Percentiles rank a stretch among this genome's conserved stretches.
These are phyloP conservation scores for Jasminum sambac DNA, from an alignment of 257 asterid genomes.

Conservation along the genomic window DNA sequence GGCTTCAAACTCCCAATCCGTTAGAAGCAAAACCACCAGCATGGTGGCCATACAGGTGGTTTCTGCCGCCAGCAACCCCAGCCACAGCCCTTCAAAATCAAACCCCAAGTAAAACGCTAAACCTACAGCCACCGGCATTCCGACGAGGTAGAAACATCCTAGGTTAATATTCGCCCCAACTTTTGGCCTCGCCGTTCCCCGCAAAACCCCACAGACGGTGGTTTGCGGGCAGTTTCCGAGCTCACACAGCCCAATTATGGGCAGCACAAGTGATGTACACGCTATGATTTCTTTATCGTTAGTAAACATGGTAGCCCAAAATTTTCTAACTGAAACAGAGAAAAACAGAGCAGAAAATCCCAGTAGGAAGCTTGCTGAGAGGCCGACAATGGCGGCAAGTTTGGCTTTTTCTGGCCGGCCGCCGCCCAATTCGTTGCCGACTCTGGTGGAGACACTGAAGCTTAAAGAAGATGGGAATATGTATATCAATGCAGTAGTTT, in stretches of 20 bases:
- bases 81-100: slow-evolving; percentile 79
- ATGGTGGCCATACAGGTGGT: slow-evolving; percentile 67
- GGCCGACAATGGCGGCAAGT: slow-evolving; percentile 64
- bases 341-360: slow-evolving; percentile 59
- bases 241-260: slow-evolving; percentile 82
- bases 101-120: slow-evolving; percentile 52
- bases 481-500: slow-evolving; percentile 73
- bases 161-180: slow-evolving; percentile 77
- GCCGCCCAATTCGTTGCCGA: slow-evolving; percentile 73
- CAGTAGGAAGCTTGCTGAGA: slow-evolving; percentile 47
- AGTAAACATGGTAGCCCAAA: slow-evolving; percentile 78
- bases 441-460: slow-evolving; percentile 76
- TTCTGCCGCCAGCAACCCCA: slow-evolving; percentile 82
- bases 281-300: slow-evolving; percentile 58
- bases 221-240: slow-evolving; percentile 93
- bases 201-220: slow-evolving; percentile 79
- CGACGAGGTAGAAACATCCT: slow-evolving; percentile 74
- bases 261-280: slow-evolving; percentile 58
- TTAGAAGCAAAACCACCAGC: slow-evolving; percentile 53
- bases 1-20: slow-evolving; percentile 78
- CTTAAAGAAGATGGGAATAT: slow-evolving; percentile 76
- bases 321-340: slow-evolving; percentile 55
- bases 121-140: slow-evolving; percentile 75
- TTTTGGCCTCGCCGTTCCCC: slow-evolving; percentile 88
- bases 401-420: slow-evolving; percentile 51